Evolutionary conservation across 2,329 filamentous ascomycete species (phyloP).

Genomic region (Grosmannia huntii): DNA sequence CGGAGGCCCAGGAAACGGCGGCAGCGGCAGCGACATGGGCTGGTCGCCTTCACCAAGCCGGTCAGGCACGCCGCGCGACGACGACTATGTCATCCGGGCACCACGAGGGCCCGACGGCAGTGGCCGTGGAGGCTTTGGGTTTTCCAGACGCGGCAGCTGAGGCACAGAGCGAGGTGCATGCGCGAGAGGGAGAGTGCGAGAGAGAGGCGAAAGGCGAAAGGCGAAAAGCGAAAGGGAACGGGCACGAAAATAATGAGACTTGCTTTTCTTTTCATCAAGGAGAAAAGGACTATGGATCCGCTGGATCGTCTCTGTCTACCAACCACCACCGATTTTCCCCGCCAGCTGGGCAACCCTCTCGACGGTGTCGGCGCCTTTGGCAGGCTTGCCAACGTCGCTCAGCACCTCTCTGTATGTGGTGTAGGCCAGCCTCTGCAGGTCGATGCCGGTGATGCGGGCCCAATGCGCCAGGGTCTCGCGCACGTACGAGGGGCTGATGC

Average conservation of each 20-base stretch:
- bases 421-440: conserved; percentile 58
- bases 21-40: conserved; percentile 10
- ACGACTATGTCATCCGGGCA: conserved; percentile 56
- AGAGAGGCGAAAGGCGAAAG: not conserved
- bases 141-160: conserved; percentile 48
- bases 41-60: conserved; percentile 22
- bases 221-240: not conserved
- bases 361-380: conserved; percentile 50
- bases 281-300: not conserved
- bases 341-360: conserved; percentile 81
- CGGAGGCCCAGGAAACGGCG: conserved; percentile 14
- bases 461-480: conserved; percentile 63
- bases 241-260: not conserved
- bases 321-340: conserved; percentile 83
- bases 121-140: conserved; percentile 67
- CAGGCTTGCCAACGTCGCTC: conserved; percentile 79
- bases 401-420: conserved; percentile 88
- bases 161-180: not conserved
- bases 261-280: not conserved
- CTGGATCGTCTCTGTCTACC: conserved; percentile 38
- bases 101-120: conserved; percentile 68
- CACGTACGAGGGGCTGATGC: conserved; percentile 54
- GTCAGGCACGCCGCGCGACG: conserved; percentile 38
- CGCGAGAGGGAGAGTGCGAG: no score
- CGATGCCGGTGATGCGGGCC: conserved; percentile 58